These are phyloP conservation scores for Penicillium steckii DNA, from an alignment of 495 filamentous ascomycete species.

Conservation along the genomic window DNA sequence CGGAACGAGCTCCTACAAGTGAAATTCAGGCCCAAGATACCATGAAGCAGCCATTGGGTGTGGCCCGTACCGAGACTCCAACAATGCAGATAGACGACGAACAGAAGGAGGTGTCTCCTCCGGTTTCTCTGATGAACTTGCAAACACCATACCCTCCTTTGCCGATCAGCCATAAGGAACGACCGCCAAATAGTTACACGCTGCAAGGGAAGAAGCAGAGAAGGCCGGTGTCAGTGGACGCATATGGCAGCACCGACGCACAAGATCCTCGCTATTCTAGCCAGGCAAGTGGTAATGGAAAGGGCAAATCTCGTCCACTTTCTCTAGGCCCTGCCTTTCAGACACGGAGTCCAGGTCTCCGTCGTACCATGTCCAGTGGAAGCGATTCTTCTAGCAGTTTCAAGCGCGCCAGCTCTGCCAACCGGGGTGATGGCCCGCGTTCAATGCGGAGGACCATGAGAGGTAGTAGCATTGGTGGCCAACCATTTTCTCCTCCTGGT, in stretches of 20 bases:
- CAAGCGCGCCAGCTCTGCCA: conserved; percentile 43
- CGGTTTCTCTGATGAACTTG: conserved; percentile 10
- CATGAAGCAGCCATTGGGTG: conserved; percentile 17
- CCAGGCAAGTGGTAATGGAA: conserved; percentile 3
- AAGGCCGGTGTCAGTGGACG: conserved; percentile 26
- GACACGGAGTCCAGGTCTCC: conserved; percentile 3
- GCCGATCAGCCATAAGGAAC: conserved; percentile 8
- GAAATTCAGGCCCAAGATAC: conserved; percentile 13
- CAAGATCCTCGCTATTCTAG: conserved; percentile 13
- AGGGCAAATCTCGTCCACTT: conserved; percentile 20
- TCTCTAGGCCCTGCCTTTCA: conserved; percentile 29
- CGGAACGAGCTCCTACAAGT: conserved; percentile 7
- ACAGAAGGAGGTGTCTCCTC: conserved; percentile 19
- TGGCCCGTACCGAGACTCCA: conserved; percentile 25
- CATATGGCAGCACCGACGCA: conserved; percentile 12
- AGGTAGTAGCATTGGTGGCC: conserved; percentile 23
- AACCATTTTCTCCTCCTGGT: conserved; percentile 23
- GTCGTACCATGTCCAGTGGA: conserved; percentile 46
- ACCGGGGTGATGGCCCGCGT: conserved; percentile 35
- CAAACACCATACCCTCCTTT: conserved; percentile 24
- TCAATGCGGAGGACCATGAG: conserved; percentile 59
- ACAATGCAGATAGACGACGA: conserved; percentile 13
- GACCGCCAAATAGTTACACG: conserved; percentile 10
- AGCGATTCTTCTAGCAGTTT: conserved; percentile 66
- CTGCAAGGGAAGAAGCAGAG: conserved; percentile 14